Conservation (phyloP, 257 asterid species). For the Thymus quinquecostatus region DNA sequence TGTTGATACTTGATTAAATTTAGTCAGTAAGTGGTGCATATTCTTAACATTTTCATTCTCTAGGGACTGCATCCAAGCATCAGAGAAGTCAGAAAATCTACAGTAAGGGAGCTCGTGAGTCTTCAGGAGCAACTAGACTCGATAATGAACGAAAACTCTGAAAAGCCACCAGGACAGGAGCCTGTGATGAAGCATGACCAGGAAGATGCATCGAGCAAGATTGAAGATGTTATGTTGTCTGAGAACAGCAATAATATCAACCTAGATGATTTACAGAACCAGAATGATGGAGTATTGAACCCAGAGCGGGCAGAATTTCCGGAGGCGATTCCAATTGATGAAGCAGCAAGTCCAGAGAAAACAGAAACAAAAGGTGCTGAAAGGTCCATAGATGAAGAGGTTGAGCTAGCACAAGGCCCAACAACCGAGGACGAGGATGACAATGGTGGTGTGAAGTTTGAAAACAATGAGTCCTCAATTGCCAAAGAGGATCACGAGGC, state of each 20-base stretch:
- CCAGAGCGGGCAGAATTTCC: conserved; percentile 3
- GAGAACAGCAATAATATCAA: neutral
- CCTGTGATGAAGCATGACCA: neutral
- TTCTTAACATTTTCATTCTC: neutral
- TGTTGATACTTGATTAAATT: neutral
- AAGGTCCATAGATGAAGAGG: neutral
- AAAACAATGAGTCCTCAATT: conserved; percentile 4
- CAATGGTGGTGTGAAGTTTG: conserved; percentile 27
- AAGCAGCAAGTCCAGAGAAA: neutral
- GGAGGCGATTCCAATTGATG: neutral
- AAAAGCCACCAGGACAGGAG: conserved; percentile 23
- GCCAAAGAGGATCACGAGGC: conserved; percentile 8
- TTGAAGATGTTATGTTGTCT: neutral
- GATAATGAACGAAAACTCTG: conserved; percentile 25
- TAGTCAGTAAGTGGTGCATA: neutral
- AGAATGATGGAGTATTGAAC: neutral
- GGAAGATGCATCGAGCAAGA: conserved; percentile 29
- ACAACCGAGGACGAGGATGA: neutral
- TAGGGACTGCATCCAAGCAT: conserved; percentile 69
- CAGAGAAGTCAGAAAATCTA: conserved; percentile 63
- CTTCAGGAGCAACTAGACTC: conserved; percentile 73
- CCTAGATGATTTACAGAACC: conserved; percentile 6
- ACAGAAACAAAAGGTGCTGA: neutral
- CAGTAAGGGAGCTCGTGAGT: conserved; percentile 64
- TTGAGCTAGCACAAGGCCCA: neutral